These are phyloP conservation scores for Cordia subcordata DNA, from an alignment of 257 asterid genomes.

Conservation along the genomic window DNA sequence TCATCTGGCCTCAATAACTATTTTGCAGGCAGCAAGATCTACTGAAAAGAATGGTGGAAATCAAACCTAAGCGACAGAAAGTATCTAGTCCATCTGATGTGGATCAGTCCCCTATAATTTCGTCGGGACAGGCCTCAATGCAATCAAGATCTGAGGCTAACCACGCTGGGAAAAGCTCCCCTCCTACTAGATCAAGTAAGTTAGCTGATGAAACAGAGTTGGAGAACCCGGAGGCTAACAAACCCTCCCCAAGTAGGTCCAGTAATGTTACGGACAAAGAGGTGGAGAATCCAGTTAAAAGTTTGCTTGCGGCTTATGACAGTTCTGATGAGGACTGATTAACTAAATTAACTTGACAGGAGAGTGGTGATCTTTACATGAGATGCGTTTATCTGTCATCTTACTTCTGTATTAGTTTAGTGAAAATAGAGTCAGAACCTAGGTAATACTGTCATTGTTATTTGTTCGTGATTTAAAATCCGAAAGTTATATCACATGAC, in stretches of 20 bases:
- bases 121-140: slow-evolving; percentile 30
- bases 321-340: slow-evolving; percentile 68
- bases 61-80: slow-evolving; percentile 72
- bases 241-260: background rate
- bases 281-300: slow-evolving; percentile 69
- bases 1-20: background rate
- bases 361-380: background rate
- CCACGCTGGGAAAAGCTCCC: slow-evolving; percentile 23
- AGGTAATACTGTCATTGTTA: background rate
- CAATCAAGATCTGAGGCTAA: slow-evolving; percentile 22
- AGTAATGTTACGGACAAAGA: background rate
- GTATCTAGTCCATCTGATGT: slow-evolving; percentile 35
- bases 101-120: slow-evolving; percentile 13
- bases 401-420: too few relatives aligned
- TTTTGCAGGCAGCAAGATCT: slow-evolving; percentile 82
- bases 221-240: slow-evolving; percentile 50
- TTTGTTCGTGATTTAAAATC: too few relatives aligned
- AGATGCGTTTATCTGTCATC: too few relatives aligned
- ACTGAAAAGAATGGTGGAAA: slow-evolving; percentile 86
- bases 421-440: too few relatives aligned
- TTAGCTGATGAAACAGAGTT: slow-evolving; percentile 22
- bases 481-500: background rate
- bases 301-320: slow-evolving; percentile 68
- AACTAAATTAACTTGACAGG: background rate
- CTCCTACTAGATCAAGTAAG: slow-evolving; percentile 25